Base-by-base conservation (phyloP, 2,329 filamentous ascomycete genomes). In the Venturia aucupariae region DNA sequence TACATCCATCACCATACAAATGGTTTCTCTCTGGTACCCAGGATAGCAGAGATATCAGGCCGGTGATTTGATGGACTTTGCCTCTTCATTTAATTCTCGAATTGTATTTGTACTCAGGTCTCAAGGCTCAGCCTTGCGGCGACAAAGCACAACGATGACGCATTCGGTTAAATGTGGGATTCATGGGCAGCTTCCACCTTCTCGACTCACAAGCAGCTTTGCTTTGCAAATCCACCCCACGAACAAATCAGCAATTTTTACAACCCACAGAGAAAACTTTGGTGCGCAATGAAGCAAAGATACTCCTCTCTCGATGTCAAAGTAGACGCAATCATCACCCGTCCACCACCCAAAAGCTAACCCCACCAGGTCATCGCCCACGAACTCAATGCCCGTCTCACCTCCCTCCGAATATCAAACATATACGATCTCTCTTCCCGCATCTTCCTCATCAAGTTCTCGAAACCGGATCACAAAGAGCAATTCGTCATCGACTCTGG, bases 361-460 rank as follows among this genome's bases (percentile, higher is more conserved):
- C 27, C 15, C 51, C 42, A 13, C 22, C 72, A 96, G 90, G 91
- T 96, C 76, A 95, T 97, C 73, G 89, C 92, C 65, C 90, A 96
- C 75, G 94, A 99, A 83, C 89, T 99, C 67, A 88, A 91, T 66
- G 80, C 84, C 67, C 84, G 83, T 68, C 83, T 99, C 63, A 85
- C 88, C 65, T 85, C 86, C 66, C 82, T 97, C 67, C 90, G 94
- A 68, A 84, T 97, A 61, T 86, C 90, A 67, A 99, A 99, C 74
- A 88, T 97, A 74, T 97, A 99, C 79, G 94, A 99, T 75, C 85
- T 99, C 66, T 96, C 91, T 51, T 65, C 83, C 79, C 92, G 93
- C 73, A 97, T 97, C 72, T 90, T 97, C 72, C 86, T 97, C 32
- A 84, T 99, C 76, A 97, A 97, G 74, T 94, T 99, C 73, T 87